These are phyloP conservation scores for Floccularia luteovirens DNA, from an alignment of 768 basidiomycete genomes.

Conservation along the genomic window DNA sequence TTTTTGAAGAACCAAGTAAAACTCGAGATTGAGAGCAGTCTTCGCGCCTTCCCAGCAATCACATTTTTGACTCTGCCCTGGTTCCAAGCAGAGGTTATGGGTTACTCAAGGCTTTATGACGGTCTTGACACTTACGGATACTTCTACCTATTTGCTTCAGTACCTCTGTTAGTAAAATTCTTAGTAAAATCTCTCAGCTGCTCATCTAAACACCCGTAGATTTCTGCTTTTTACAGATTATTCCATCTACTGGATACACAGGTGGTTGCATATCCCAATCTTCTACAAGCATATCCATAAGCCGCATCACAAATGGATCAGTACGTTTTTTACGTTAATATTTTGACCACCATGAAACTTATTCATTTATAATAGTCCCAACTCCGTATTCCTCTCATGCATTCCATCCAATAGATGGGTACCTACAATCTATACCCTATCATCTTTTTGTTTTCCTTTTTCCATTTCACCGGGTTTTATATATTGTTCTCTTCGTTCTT, in stretches of 20 bases:
- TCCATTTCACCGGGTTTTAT: slow-evolving; percentile 81
- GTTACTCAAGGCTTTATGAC: slow-evolving; percentile 75
- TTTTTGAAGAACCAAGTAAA: slow-evolving; percentile 86
- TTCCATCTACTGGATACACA: slow-evolving; percentile 95
- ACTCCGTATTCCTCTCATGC: slow-evolving; percentile 97
- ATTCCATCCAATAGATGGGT: slow-evolving; percentile 96
- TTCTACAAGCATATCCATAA: slow-evolving; percentile 93
- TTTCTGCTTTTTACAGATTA: slow-evolving; percentile 65
- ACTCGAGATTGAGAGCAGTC: slow-evolving; percentile 67
- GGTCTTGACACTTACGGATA: slow-evolving; percentile 75
- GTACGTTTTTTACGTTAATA: slow-evolving; percentile 38
- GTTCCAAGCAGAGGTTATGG: slow-evolving; percentile 90
- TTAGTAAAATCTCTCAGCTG: slow-evolving; percentile 1
- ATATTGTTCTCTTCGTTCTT: slow-evolving; percentile 80
- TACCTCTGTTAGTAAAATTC: slow-evolving; percentile 50
- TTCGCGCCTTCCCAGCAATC: slow-evolving; percentile 80
- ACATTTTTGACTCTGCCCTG: slow-evolving; percentile 82
- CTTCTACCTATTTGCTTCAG: slow-evolving; percentile 58
- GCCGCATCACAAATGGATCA: slow-evolving; percentile 98
- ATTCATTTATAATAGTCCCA: slow-evolving; percentile 54
- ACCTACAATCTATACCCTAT: slow-evolving; percentile 89
- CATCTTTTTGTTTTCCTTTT: slow-evolving; percentile 88
- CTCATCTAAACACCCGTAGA: slow-evolving; percentile 12
- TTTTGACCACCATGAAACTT: slow-evolving; percentile 2
- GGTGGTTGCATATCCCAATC: slow-evolving; percentile 75